These are phyloP conservation scores for Phylloporus sp. DNA, from an alignment of 768 basidiomycete species.

Conservation along the genomic window DNA sequence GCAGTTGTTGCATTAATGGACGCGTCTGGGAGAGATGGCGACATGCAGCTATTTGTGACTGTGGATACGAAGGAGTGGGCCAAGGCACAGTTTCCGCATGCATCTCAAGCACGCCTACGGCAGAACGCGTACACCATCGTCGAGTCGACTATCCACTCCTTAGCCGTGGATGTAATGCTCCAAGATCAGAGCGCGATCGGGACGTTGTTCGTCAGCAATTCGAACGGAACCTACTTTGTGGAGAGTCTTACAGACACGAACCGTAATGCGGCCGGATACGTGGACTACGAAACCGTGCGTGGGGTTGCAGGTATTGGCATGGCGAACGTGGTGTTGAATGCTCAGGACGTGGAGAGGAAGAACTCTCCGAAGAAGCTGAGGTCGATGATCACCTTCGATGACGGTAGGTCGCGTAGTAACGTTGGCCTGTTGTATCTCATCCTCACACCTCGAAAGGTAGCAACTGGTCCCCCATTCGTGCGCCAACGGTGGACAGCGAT, in stretches of 20 bases:
- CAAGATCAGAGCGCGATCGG: slow-evolving; percentile 64
- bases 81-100: slow-evolving; percentile 89
- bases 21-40: slow-evolving; percentile 46
- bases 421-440: neutral
- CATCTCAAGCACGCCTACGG: slow-evolving; percentile 66
- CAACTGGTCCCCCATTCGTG: slow-evolving; percentile 68
- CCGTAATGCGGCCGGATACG: slow-evolving; percentile 79
- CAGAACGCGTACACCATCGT: slow-evolving; percentile 97
- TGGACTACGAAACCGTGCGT: slow-evolving; percentile 87
- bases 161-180: slow-evolving; percentile 90
- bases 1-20: slow-evolving; percentile 88
- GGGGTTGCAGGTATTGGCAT: slow-evolving; percentile 89
- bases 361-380: slow-evolving; percentile 66
- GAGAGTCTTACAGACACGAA: slow-evolving; percentile 91
- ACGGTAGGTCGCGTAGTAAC: slow-evolving; percentile 41
- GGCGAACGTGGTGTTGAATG: slow-evolving; percentile 82
- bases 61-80: slow-evolving; percentile 83
- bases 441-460: slow-evolving; percentile 41
- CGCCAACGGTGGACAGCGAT: slow-evolving; percentile 51
- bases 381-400: slow-evolving; percentile 85
- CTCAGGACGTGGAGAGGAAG: slow-evolving; percentile 74
- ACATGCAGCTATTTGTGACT: slow-evolving; percentile 84
- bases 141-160: slow-evolving; percentile 87
- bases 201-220: slow-evolving; percentile 92
- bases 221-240: slow-evolving; percentile 93